Conservation (phyloP, 805 yeast genomes). For the Wickerhamomyces sydowiorum region DNA sequence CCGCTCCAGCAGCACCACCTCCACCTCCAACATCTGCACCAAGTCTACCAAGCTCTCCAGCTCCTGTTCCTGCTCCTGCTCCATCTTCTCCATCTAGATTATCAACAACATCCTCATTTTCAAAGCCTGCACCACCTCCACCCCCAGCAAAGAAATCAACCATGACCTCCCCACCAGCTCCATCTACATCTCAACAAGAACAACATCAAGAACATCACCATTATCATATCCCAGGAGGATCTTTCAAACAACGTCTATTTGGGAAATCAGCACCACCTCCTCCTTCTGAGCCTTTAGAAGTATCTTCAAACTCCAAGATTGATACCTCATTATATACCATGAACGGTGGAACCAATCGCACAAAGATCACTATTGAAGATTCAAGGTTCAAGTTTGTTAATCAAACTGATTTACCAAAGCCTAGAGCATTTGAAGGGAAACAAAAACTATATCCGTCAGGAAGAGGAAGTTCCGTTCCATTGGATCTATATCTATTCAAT, state of each 20-base stretch:
- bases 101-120: constrained; percentile 19
- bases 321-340: constrained; percentile 23
- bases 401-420: constrained; percentile 70
- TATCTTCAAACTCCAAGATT: constrained; percentile 14
- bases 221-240: constrained; percentile 15
- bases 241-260: constrained; percentile 1
- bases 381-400: constrained; percentile 32
- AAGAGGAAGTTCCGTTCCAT: constrained; percentile 86
- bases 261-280: constrained; percentile 11
- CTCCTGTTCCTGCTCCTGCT: constrained; percentile 1
- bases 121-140: constrained; percentile 22
- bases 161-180: no score
- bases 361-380: constrained; percentile 38
- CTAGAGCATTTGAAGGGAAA: constrained; percentile 70
- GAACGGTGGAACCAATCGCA: constrained; percentile 17
- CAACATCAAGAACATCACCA: constrained; percentile 19
- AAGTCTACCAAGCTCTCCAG: constrained; percentile 7
- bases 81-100: constrained; percentile 11
- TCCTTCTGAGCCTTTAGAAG: constrained; percentile 3
- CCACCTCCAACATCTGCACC: constrained; percentile 12
- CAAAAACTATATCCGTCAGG: constrained; percentile 91
- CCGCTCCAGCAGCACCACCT: constrained; percentile 9
- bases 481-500: constrained; percentile 44
- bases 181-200: constrained; percentile 23
- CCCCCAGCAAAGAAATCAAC: no score